Evolutionary conservation across 495 filamentous ascomycete species (phyloP).

Genomic region (Tuber indicum): DNA sequence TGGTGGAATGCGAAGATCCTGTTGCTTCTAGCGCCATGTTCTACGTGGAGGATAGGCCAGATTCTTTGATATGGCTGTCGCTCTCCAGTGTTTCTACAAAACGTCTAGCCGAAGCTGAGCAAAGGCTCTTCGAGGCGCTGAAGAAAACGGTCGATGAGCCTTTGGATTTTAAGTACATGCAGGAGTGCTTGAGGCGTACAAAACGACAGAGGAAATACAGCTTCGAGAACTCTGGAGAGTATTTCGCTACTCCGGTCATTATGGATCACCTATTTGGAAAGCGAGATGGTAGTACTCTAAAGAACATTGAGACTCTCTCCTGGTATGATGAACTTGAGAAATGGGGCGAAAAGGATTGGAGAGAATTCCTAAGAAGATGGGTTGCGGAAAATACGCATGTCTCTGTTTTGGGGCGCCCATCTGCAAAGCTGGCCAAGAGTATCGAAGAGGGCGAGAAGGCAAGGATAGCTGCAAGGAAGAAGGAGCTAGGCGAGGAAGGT

Average conservation of each 20-base stretch:
- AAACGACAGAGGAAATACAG: conserved; percentile 69
- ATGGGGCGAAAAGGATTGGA: conserved; percentile 82
- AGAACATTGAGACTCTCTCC: conserved; percentile 55
- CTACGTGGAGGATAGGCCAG: conserved; percentile 68
- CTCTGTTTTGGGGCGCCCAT: conserved; percentile 80
- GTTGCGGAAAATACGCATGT: conserved; percentile 78
- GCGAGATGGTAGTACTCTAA: conserved; percentile 71
- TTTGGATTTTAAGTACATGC: conserved; percentile 81
- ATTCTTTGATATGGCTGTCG: conserved; percentile 72
- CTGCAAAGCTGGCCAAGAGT: conserved; percentile 45
- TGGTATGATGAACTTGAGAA: conserved; percentile 70
- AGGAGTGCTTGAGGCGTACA: conserved; percentile 74
- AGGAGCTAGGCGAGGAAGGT: conserved; percentile 57
- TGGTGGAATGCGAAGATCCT: conserved; percentile 84
- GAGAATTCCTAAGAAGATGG: conserved; percentile 71
- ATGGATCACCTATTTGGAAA: conserved; percentile 86
- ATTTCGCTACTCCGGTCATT: conserved; percentile 74
- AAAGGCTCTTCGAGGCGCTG: conserved; percentile 75
- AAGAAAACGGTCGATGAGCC: conserved; percentile 70
- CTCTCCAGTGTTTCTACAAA: conserved; percentile 79
- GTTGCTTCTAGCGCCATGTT: conserved; percentile 76
- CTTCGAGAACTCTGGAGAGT: conserved; percentile 65
- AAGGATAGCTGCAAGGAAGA: conserved; percentile 53
- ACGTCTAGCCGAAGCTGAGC: conserved; percentile 73
- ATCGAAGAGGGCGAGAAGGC: conserved; percentile 54